phyloP scores from a whole-genome alignment of 345 rosid species.

The Boechera stricta region DNA sequence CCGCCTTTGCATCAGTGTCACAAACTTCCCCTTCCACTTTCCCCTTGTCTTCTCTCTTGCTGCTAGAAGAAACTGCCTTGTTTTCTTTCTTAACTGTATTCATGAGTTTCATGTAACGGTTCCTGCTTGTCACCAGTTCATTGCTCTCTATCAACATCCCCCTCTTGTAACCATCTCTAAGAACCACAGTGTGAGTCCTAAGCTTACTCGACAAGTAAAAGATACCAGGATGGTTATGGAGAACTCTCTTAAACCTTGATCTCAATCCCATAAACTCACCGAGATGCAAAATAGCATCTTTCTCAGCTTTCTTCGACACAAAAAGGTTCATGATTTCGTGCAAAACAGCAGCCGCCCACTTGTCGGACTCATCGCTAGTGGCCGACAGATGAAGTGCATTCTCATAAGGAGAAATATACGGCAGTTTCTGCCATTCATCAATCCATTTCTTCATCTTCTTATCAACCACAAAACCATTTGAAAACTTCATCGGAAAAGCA shows the following conservation, averaged over 20 bases:
- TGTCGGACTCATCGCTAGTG: slow-evolving; percentile 74
- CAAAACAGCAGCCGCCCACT: slow-evolving; percentile 73
- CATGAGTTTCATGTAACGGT: slow-evolving; percentile 83
- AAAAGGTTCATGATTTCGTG: slow-evolving; percentile 83
- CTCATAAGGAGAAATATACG: slow-evolving; percentile 83
- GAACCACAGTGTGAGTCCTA: slow-evolving; percentile 74
- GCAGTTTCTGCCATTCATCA: slow-evolving; percentile 88
- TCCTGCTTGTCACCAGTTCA: slow-evolving; percentile 59
- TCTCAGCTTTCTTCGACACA: slow-evolving; percentile 75
- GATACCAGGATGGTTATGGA: slow-evolving; percentile 72
- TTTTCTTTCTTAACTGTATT: slow-evolving; percentile 54
- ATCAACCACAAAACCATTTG: slow-evolving; percentile 69
- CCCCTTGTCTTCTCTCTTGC: slow-evolving; percentile 51
- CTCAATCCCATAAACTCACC: slow-evolving; percentile 82
- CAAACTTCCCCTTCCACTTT: slow-evolving; percentile 46
- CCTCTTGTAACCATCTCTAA: slow-evolving; percentile 78
- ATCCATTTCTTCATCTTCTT: slow-evolving; percentile 77
- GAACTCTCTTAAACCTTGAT: slow-evolving; percentile 86
- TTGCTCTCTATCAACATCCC: slow-evolving; percentile 70
- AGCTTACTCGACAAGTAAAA: slow-evolving; percentile 77
- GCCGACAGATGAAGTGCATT: slow-evolving; percentile 62
- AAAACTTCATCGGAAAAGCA: slow-evolving; percentile 65
- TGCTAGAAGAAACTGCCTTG: slow-evolving; percentile 45
- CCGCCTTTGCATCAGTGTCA: slow-evolving; percentile 52
- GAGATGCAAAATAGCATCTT: slow-evolving; percentile 57